Base-by-base conservation (phyloP, 2,329 filamentous ascomycete species). In the Aspergillaceae sp. region DNA sequence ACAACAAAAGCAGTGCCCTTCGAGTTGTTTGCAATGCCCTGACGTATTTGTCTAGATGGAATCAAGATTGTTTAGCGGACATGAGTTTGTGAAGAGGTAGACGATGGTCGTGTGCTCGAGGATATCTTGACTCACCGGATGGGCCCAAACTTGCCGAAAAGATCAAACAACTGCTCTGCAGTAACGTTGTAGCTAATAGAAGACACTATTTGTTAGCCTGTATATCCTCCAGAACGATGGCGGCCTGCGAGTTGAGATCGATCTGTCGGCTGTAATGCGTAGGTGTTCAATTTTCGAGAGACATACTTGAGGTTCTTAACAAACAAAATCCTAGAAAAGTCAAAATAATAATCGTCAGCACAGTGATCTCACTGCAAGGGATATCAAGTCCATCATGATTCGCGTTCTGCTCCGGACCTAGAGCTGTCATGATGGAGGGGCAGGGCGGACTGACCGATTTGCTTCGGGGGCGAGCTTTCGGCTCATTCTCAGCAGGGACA, bases 1-100 rank as follows among this genome's bases (percentile, higher is more conserved):
- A 98, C 92, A 60, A 98, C 92, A 72, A 95, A 98, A 57, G 91
- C 92, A 45, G 92, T 98, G 68, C 92, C 92, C 73, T 97, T 98
- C 63, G 92, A 96, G 70, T 92, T 91, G 74, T 84, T 89, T 59
- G 91, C 88, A 67, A 97, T 97, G 61, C 92, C 92, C 75, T 96
- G 90, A 67, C 92, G 91, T 66, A 98, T 94, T 83, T 98, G 92
- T 65, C 91, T 96, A 62, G n/a, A 8, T 9, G 32, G 29, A 43
- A 46, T 51, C 45, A 51, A 48, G 48, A 40, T 41, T 52, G 35
- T 51, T 45, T 27, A 35, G 32, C 19, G 19, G 19, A n/a, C 40
- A 37, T 26, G 35, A 43, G 38, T 44, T 27, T 42, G 26, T 32
- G 41, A 44, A 42, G 30, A 48, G 45, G 49, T 46, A 41, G 45